Base-by-base conservation (phyloP, 768 basidiomycete species). In the Floccularia luteovirens region DNA sequence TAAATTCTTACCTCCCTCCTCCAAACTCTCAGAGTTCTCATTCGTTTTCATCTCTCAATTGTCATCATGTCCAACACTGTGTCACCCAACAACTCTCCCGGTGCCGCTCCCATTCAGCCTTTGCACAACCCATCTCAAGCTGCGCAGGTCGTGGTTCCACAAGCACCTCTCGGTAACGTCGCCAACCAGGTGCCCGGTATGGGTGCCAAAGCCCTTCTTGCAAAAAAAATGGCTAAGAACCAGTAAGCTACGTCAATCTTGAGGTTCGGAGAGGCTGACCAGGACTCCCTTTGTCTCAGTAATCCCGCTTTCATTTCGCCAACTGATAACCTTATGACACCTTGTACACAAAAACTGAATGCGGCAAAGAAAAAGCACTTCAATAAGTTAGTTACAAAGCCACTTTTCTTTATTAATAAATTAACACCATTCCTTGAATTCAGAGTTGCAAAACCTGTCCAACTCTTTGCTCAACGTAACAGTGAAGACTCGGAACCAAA, bases 291-390 rank as follows among this genome's bases (percentile, higher is more conserved):
- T 34, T 38, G 43, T 12, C 12, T 22, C 56, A 91, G 90, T 58
- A 96, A 96, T 59, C 84, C 89, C 16, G 78, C 77, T 24, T 90
- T 77, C 55, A 69, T 93, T 53, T 97, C 94, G 13, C 94, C 94
- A 2, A 96, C 94, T 6, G 94, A 99, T 60, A 89, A 86, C 56
- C 71, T 98, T 61, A 79, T 97, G 72, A 94, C 91, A 2, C 94
- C 94, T 2, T 80, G 79, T 57, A 88, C 92, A 4, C 85, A 92
- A 63, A 98, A 97, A 61, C 74, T 98, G 38, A 84, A 71, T 36
- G 87, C 86, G 13, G 84, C 85, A 2, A 93, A 79, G 74, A 92
- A 94, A 73, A 90, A 90, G 62, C 90, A 90, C 53, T 98, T 96
- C 57, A 67, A 60, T 43, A 96, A 90, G 94, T 94, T 48, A 25